phyloP scores from a whole-genome alignment of 345 rosid species.

The Kandelia obovata region DNA sequence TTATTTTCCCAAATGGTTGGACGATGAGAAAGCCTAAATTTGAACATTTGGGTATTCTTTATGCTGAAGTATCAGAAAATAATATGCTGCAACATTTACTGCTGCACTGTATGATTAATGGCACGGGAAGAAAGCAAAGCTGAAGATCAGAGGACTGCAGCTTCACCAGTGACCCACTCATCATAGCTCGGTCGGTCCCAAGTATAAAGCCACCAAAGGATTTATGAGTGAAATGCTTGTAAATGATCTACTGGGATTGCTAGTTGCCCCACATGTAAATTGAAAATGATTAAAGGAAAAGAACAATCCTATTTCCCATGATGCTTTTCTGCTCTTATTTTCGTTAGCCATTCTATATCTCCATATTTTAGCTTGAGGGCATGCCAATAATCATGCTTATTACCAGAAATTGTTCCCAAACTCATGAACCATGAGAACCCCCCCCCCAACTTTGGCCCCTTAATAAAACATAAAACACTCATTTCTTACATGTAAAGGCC shows the following conservation, averaged over 20 bases:
- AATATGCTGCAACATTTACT: constrained; percentile 10
- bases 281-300: neutral
- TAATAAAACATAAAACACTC: constrained; percentile 9
- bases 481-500: constrained; percentile 34
- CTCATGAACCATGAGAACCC: constrained; percentile 9
- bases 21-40: neutral
- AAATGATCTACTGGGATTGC: constrained; percentile 29
- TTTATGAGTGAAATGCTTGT: constrained; percentile 32
- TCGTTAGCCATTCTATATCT: neutral
- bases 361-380: neutral
- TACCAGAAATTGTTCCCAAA: constrained; percentile 15
- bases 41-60: too few species aligned
- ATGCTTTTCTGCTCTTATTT: constrained; percentile 22
- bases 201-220: constrained; percentile 16
- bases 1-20: neutral
- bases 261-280: constrained; percentile 32
- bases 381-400: constrained; percentile 8
- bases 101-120: constrained; percentile 9
- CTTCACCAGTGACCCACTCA: constrained; percentile 18
- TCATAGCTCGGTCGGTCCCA: constrained; percentile 34
- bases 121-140: constrained; percentile 16
- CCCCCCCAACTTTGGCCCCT: constrained; percentile 16
- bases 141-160: constrained; percentile 20
- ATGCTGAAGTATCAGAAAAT: constrained; percentile 14
- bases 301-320: neutral